Percentiles rank a stretch among this genome's conserved stretches.
Evolutionary conservation across 306 rosid species (phyloP).

Genomic region (Quercus mongolica): DNA sequence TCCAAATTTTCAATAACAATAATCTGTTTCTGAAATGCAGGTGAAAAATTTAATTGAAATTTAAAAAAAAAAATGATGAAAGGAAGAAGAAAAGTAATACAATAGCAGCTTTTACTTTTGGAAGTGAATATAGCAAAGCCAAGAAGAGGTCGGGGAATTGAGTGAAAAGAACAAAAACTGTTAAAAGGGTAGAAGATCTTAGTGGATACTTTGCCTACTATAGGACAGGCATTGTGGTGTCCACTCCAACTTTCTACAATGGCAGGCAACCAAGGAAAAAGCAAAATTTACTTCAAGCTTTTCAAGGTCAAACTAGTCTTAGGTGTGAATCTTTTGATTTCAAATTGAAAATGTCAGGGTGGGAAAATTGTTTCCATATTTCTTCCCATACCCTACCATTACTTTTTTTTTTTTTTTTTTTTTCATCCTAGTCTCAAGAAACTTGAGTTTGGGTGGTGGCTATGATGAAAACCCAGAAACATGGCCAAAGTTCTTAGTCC

Average conservation of each 20-base stretch:
- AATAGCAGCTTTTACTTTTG: constrained; percentile 51
- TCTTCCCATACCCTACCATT: constrained; percentile 17
- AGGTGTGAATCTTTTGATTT: constrained; percentile 46
- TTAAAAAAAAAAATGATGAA: background rate
- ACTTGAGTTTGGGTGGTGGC: constrained; percentile 44
- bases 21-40: constrained; percentile 35
- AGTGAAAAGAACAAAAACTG: constrained; percentile 46
- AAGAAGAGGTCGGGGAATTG: constrained; percentile 36
- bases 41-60: constrained; percentile 22
- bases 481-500: constrained; percentile 25
- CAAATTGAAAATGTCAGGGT: constrained; percentile 21
- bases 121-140: constrained; percentile 39
- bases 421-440: constrained; percentile 35
- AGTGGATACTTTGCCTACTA: constrained; percentile 78
- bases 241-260: constrained; percentile 56
- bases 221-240: constrained; percentile 70
- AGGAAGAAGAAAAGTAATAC: constrained; percentile 10
- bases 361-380: constrained; percentile 32
- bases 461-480: constrained; percentile 33
- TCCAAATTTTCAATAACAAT: background rate
- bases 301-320: constrained; percentile 61
- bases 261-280: constrained; percentile 41
- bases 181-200: constrained; percentile 52
- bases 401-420: background rate
- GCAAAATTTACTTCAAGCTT: constrained; percentile 29